Evolutionary conservation across 441 rosid species (phyloP).

Genomic region (Populus hybrid): DNA sequence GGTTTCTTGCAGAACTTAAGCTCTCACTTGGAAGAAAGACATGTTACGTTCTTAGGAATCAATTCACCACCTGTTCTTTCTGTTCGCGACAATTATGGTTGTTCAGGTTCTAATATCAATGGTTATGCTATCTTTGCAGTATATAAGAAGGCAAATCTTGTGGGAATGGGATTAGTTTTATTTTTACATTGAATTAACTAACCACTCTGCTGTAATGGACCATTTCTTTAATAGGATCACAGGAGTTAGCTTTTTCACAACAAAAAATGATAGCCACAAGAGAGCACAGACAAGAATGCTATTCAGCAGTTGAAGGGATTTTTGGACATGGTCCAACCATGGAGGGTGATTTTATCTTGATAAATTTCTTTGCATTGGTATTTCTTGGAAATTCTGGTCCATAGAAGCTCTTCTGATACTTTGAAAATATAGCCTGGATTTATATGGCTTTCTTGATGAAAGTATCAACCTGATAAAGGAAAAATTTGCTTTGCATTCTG

Average conservation of each 20-base stretch:
- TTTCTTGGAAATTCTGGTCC: background rate
- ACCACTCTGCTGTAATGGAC: background rate
- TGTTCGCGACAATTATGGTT: slow-evolving; percentile 21
- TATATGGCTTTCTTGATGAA: background rate
- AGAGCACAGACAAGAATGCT: slow-evolving; percentile 71
- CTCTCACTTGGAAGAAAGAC: slow-evolving; percentile 47
- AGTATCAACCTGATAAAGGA: slow-evolving; percentile 7
- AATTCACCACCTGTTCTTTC: slow-evolving; percentile 71
- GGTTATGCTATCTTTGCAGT: background rate
- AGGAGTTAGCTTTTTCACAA: slow-evolving; percentile 28
- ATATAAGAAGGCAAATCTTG: background rate
- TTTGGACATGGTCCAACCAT: slow-evolving; percentile 51
- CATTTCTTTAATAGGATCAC: slow-evolving; percentile 29
- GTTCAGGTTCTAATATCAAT: slow-evolving; percentile 31
- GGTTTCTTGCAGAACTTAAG: slow-evolving; percentile 47
- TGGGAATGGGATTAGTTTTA: background rate
- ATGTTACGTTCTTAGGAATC: slow-evolving; percentile 40
- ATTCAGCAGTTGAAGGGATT: slow-evolving; percentile 44
- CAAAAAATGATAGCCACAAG: slow-evolving; percentile 39
- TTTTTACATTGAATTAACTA: background rate
- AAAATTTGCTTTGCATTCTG: slow-evolving; percentile 16
- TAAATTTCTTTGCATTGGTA: slow-evolving; percentile 94
- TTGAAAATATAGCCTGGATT: slow-evolving; percentile 8
- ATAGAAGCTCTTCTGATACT: background rate
- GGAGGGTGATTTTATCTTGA: slow-evolving; percentile 67